Percentiles rank a stretch among this genome's conserved stretches.
These are phyloP conservation scores for Alternaria tenuissima DNA, from an alignment of 2,329 filamentous ascomycete species.

Conservation along the genomic window DNA sequence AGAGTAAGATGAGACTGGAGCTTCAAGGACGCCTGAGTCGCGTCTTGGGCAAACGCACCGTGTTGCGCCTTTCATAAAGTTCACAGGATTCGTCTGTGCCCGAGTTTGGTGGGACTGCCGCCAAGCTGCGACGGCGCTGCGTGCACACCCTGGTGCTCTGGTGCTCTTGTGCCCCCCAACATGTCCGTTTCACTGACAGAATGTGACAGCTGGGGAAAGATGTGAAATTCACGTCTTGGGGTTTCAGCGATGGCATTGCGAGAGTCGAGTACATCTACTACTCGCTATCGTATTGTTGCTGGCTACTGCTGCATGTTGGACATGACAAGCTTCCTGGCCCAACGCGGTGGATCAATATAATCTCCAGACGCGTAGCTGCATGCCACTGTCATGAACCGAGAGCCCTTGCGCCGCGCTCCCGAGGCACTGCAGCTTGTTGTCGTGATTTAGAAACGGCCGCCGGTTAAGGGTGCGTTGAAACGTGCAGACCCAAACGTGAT, in stretches of 20 bases:
- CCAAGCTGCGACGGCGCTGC: constrained; percentile 7
- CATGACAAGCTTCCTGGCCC: constrained; percentile 20
- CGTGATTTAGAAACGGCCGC: constrained; percentile 13
- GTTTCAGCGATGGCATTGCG: background rate
- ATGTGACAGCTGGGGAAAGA: background rate
- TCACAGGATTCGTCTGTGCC: constrained; percentile 6
- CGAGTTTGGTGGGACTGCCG: constrained; percentile 14
- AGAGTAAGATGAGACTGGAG: constrained; percentile 5
- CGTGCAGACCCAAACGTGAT: constrained; percentile 29
- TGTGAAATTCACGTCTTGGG: background rate
- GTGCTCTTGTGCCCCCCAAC: background rate
- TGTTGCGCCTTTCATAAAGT: constrained; percentile 8
- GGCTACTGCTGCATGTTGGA: background rate
- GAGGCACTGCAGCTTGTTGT: constrained; percentile 7
- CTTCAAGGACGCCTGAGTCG: constrained; percentile 8
- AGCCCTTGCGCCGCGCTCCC: constrained; percentile 6
- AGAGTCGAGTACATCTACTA: background rate
- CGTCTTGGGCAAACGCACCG: constrained; percentile 6
- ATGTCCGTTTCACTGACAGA: constrained; percentile 14
- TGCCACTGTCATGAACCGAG: background rate
- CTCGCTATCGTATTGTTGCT: constrained; percentile 5
- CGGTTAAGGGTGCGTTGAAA: constrained; percentile 27
- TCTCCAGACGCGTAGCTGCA: constrained; percentile 3
- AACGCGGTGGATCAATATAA: constrained; percentile 17
- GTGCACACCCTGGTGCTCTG: background rate